phyloP scores from a whole-genome alignment of 345 rosid species.

The Streptanthus diversifolius region DNA sequence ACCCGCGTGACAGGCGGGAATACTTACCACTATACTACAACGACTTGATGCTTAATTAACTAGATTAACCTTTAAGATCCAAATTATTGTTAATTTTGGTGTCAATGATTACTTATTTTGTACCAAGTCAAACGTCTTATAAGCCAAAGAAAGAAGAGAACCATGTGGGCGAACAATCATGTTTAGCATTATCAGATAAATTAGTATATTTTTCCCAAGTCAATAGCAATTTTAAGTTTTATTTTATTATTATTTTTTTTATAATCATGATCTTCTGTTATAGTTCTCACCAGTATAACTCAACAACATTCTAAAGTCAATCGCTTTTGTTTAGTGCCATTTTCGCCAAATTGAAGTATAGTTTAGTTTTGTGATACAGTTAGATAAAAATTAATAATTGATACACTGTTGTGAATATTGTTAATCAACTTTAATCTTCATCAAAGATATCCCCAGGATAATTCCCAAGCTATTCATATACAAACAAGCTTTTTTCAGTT shows the following conservation, averaged over 20 bases:
- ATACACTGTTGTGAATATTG: neutral
- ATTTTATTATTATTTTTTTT: no score
- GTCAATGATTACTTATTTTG: no score
- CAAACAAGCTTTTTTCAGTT: neutral
- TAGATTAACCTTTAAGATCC: no score
- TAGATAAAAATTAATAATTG: neutral
- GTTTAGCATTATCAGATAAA: conserved; percentile 2
- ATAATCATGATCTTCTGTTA: no score
- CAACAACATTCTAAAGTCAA: neutral
- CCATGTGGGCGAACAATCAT: conserved; percentile 14
- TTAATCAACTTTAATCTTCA: neutral
- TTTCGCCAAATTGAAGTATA: neutral
- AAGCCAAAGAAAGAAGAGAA: neutral
- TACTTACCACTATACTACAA: conserved; percentile 97
- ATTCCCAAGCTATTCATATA: neutral
- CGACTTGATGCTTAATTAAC: conserved; percentile 37
- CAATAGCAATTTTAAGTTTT: neutral
- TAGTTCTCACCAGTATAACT: neutral
- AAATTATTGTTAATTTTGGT: no score
- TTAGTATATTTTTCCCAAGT: neutral
- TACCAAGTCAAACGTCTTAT: neutral
- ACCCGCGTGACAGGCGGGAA: conserved; percentile 94
- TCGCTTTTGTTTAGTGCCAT: neutral
- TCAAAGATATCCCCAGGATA: neutral
- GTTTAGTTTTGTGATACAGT: neutral